Percentiles rank a stretch among this genome's conserved stretches.
Evolutionary conservation across 108 stramenopile genomes (phyloP).

Genomic region (Mediolabrus comicus): DNA sequence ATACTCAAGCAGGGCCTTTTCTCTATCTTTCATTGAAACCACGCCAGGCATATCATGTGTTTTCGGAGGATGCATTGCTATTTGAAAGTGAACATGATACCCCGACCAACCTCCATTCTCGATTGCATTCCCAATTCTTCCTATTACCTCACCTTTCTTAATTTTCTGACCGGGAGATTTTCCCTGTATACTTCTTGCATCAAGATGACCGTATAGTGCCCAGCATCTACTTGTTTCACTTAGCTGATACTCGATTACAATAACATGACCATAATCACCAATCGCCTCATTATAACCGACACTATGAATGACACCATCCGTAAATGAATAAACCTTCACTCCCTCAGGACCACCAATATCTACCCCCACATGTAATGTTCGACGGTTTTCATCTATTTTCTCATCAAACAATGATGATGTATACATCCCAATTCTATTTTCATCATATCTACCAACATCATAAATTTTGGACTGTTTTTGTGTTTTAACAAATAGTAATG

Average conservation of each 20-base stretch:
- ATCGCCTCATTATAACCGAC: conserved; percentile 74
- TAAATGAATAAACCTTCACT: conserved; percentile 69
- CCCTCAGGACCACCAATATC: conserved; percentile 79
- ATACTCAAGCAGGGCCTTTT: conserved; percentile 57
- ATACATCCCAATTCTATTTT: conserved; percentile 71
- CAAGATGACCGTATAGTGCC: conserved; percentile 83
- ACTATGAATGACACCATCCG: conserved; percentile 68
- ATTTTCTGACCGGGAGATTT: conserved; percentile 28
- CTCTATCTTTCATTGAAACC: conserved; percentile 54
- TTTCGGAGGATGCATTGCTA: conserved; percentile 48
- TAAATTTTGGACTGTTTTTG: conserved; percentile 13
- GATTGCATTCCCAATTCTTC: conserved; percentile 61
- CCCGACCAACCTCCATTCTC: conserved; percentile 87
- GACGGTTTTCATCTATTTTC: conserved; percentile 25
- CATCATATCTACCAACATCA: conserved; percentile 74
- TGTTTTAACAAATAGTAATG: conserved; percentile 16
- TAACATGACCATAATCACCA: conserved; percentile 84
- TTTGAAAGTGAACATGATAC: conserved; percentile 75
- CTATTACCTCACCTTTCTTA: conserved; percentile 56
- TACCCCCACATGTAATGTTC: conserved; percentile 80
- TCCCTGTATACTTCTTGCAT: conserved; percentile 22
- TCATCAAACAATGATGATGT: conserved; percentile 66
- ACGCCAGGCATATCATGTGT: conserved; percentile 84
- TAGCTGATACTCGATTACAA: conserved; percentile 73
- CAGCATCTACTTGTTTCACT: conserved; percentile 34